Evolutionary conservation across 2,329 filamentous ascomycete species (phyloP).

Genomic region (Periconia digitata): DNA sequence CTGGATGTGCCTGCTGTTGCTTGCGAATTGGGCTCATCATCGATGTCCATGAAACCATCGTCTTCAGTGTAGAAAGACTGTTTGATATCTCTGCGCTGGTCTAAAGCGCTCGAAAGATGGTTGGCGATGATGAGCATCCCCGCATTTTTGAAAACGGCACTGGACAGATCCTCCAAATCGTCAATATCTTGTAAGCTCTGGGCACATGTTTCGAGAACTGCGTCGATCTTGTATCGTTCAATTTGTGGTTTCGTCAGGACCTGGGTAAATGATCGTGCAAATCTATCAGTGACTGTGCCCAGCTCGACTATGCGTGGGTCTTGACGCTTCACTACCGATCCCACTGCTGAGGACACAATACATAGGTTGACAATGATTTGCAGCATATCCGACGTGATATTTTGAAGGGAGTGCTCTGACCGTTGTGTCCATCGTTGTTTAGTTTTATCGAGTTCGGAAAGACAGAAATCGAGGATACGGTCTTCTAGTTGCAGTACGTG

Average conservation of each 20-base stretch:
- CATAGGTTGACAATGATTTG: constrained; percentile 54
- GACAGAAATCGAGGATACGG: constrained; percentile 49
- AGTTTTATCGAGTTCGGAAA: constrained; percentile 49
- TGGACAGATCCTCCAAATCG: constrained; percentile 14
- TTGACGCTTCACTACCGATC: constrained; percentile 15
- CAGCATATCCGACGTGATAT: constrained; percentile 53
- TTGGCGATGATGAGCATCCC: constrained; percentile 39
- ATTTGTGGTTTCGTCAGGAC: constrained; percentile 42
- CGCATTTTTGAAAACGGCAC: constrained; percentile 20
- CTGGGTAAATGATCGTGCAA: constrained; percentile 31
- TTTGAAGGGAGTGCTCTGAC: constrained; percentile 45
- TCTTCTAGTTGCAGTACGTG: constrained; percentile 26
- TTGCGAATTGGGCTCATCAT: constrained; percentile 65
- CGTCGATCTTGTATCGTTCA: constrained; percentile 48
- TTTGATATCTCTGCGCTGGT: constrained; percentile 28
- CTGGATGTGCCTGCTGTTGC: constrained; percentile 50
- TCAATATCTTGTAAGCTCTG: constrained; percentile 33
- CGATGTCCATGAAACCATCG: constrained; percentile 66
- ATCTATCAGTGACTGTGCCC: constrained; percentile 20
- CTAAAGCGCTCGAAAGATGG: constrained; percentile 34
- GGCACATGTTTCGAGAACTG: constrained; percentile 42
- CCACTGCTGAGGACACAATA: constrained; percentile 43
- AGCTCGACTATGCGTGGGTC: constrained; percentile 27
- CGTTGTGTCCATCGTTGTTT: constrained; percentile 48
- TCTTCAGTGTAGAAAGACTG: constrained; percentile 38